phyloP scores from a whole-genome alignment of 2,329 filamentous ascomycete genomes.

The Colletotrichum shisoi region DNA sequence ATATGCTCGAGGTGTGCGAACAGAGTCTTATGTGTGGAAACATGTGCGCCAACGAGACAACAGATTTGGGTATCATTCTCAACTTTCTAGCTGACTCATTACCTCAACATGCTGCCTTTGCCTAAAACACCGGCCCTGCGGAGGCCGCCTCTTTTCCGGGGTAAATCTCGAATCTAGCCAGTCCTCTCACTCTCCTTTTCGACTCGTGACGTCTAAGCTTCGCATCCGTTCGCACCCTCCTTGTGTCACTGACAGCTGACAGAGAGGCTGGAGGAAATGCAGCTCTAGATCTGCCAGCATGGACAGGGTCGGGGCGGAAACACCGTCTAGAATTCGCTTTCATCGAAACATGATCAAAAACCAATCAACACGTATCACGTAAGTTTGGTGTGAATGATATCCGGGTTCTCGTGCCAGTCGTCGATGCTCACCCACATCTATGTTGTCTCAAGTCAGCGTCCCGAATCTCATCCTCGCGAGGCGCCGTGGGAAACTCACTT shows the following conservation, averaged over 20 bases:
- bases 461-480: background rate
- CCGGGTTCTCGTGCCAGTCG: slow-evolving; percentile 99
- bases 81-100: slow-evolving; percentile 41
- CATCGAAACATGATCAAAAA: slow-evolving; percentile 14
- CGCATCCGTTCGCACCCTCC: background rate
- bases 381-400: slow-evolving; percentile 98
- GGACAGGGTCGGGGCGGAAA: slow-evolving; percentile 1
- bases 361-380: slow-evolving; percentile 61
- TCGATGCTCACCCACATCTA: slow-evolving; percentile 99
- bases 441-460: slow-evolving; percentile 4
- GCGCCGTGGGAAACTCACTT: slow-evolving; percentile 64
- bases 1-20: background rate
- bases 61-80: slow-evolving; percentile 53
- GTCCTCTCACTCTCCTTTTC: slow-evolving; percentile 3
- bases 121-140: slow-evolving; percentile 16
- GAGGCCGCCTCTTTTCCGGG: background rate
- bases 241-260: background rate
- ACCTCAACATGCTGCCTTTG: slow-evolving; percentile 33
- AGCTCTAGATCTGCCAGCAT: slow-evolving; percentile 16
- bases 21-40: no score
- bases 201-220: background rate
- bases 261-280: background rate
- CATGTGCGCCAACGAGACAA: slow-evolving; percentile 36
- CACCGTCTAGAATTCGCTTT: slow-evolving; percentile 4
- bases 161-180: slow-evolving; percentile 27